Conservation (phyloP, 2,329 filamentous ascomycete genomes). For the Aureobasidium vineae region DNA sequence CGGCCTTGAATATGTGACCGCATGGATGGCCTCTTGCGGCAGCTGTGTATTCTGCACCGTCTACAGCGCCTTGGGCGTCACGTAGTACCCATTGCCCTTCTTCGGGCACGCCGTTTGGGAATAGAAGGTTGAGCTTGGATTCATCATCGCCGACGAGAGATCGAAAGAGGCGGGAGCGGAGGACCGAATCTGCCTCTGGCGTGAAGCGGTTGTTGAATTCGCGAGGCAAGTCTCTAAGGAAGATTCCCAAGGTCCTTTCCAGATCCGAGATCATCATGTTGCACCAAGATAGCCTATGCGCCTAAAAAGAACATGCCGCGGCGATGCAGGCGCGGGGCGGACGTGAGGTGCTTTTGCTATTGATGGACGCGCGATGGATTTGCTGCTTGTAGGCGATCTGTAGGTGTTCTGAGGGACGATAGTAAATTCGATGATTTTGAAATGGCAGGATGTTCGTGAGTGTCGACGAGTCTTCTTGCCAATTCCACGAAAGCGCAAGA, state of each 20-base stretch:
- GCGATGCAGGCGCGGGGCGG: constrained; percentile 7
- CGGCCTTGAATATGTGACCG: constrained; percentile 93
- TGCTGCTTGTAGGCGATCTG: neutral
- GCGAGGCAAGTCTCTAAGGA: constrained; percentile 73
- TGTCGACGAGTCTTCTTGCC: neutral
- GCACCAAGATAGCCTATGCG: constrained; percentile 15
- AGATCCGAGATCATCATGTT: constrained; percentile 44
- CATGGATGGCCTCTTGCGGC: constrained; percentile 89
- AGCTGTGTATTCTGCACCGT: constrained; percentile 92
- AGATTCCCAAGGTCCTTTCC: constrained; percentile 70
- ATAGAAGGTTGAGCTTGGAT: constrained; percentile 75
- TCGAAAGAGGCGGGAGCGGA: constrained; percentile 79
- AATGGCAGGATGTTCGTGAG: neutral
- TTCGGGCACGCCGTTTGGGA: constrained; percentile 63
- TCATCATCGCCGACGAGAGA: constrained; percentile 74
- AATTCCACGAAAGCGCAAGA: neutral
- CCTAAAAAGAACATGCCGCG: constrained; percentile 22
- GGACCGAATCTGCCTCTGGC: constrained; percentile 65
- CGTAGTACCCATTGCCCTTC: constrained; percentile 65
- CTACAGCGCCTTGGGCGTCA: constrained; percentile 85
- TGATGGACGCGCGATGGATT: neutral
- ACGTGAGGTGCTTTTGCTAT: neutral
- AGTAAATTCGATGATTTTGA: neutral
- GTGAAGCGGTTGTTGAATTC: constrained; percentile 74
- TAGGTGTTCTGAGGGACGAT: neutral